These are phyloP conservation scores for Trichosporon sp. DNA, from an alignment of 1,284 basidiomycete genomes.

Conservation along the genomic window DNA sequence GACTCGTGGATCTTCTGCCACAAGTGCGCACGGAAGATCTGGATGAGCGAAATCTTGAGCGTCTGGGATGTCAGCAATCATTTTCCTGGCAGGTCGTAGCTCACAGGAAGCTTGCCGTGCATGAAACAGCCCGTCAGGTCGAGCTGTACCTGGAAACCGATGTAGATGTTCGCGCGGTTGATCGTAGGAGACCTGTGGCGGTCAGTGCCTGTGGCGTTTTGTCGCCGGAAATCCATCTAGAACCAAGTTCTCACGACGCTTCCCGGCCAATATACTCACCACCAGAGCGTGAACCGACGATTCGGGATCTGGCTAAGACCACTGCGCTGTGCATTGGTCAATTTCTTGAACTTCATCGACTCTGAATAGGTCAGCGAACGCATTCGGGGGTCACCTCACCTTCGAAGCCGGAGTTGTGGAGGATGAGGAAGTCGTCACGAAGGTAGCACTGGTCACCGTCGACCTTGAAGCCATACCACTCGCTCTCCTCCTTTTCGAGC, in stretches of 20 bases:
- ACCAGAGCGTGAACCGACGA: slow-evolving; percentile 97
- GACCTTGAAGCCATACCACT: slow-evolving; percentile 14
- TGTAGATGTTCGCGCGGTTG: slow-evolving; percentile 92
- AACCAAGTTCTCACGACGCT: too few species aligned
- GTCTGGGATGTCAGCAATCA: slow-evolving; percentile 54
- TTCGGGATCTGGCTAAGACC: slow-evolving; percentile 76
- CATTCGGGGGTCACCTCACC: not conserved
- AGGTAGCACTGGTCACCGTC: slow-evolving; percentile 8
- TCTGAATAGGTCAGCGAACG: slow-evolving; percentile 49
- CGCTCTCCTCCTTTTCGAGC: slow-evolving; percentile 6
- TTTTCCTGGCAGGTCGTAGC: not conserved
- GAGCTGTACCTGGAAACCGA: slow-evolving; percentile 64
- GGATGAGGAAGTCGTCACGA: slow-evolving; percentile 10
- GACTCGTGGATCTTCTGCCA: slow-evolving; percentile 78
- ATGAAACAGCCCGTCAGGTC: slow-evolving; percentile 78
- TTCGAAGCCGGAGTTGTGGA: slow-evolving; percentile 13
- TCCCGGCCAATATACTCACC: too few species aligned
- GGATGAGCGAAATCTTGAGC: slow-evolving; percentile 85
- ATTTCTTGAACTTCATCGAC: slow-evolving; percentile 94
- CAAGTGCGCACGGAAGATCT: slow-evolving; percentile 99
- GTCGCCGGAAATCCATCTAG: too few species aligned
- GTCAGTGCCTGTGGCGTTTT: too few species aligned
- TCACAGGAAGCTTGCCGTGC: slow-evolving; percentile 92
- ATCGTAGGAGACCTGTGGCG: too few species aligned
- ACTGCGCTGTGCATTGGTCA: slow-evolving; percentile 50